Conservation (phyloP, 495 filamentous ascomycete genomes). For the Tuber umbilicatum region DNA sequence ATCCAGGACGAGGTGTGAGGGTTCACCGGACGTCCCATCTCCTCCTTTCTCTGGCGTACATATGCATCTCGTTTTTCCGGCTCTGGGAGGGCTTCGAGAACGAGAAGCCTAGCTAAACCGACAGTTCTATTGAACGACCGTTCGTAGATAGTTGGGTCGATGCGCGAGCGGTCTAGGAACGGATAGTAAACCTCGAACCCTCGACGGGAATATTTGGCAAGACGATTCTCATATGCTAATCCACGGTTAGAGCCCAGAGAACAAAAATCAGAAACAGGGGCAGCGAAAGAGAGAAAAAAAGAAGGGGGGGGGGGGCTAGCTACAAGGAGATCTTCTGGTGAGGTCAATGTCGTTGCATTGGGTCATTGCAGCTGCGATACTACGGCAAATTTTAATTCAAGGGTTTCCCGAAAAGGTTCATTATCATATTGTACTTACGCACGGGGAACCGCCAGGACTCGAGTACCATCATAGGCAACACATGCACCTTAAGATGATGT, state of each 20-base stretch:
- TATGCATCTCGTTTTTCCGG: slow-evolving; percentile 60
- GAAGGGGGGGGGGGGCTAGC: no score
- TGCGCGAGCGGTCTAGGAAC: slow-evolving; percentile 59
- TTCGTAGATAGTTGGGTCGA: slow-evolving; percentile 82
- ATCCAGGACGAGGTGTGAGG: slow-evolving; percentile 21
- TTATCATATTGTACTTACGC: slow-evolving; percentile 28
- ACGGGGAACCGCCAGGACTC: slow-evolving; percentile 66
- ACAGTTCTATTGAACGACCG: slow-evolving; percentile 62
- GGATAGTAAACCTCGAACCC: slow-evolving; percentile 78
- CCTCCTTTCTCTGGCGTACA: slow-evolving; percentile 55
- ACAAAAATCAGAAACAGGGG: background rate
- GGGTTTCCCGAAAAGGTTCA: slow-evolving; percentile 11
- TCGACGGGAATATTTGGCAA: slow-evolving; percentile 79
- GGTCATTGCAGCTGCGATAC: slow-evolving; percentile 63
- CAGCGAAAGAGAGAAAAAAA: background rate
- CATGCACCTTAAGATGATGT: slow-evolving; percentile 71
- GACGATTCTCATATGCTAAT: slow-evolving; percentile 69
- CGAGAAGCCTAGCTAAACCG: slow-evolving; percentile 69
- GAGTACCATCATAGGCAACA: slow-evolving; percentile 68
- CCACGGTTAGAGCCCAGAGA: background rate
- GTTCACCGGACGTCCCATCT: slow-evolving; percentile 51
- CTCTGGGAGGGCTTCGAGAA: slow-evolving; percentile 70
- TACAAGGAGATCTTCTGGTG: slow-evolving; percentile 59
- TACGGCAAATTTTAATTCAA: background rate
- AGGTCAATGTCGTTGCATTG: slow-evolving; percentile 76